Conservation (phyloP, 371 early-diverging fungal genomes). For the Aphelidium insulamus region DNA sequence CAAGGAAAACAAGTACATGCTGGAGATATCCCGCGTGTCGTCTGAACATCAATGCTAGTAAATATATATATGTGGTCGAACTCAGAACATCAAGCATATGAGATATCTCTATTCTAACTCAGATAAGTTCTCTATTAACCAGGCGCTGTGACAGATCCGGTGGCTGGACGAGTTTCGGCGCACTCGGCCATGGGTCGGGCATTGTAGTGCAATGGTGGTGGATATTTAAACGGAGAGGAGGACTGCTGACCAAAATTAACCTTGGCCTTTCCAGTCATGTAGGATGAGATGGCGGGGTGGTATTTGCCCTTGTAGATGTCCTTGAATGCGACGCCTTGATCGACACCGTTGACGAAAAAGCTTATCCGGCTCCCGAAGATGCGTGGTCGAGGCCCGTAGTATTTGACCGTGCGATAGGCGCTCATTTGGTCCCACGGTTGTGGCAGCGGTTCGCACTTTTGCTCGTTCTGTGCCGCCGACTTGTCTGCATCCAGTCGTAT, state of each 20-base stretch:
- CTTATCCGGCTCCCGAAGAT: slow-evolving; percentile 19
- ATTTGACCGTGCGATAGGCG: background rate
- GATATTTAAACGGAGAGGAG: slow-evolving; percentile 24
- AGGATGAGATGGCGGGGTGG: slow-evolving; percentile 37
- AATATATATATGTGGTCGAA: too few species aligned
- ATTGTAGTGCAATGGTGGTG: slow-evolving; percentile 16
- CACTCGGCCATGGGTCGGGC: background rate
- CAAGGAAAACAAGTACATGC: too few species aligned
- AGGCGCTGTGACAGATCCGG: too few species aligned
- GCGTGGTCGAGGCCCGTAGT: slow-evolving; percentile 8
- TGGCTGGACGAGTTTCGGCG: too few species aligned
- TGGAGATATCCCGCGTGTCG: too few species aligned
- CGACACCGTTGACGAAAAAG: slow-evolving; percentile 33
- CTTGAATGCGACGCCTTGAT: slow-evolving; percentile 32
- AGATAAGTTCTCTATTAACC: too few species aligned
- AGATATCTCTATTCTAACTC: too few species aligned
- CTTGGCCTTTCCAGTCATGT: slow-evolving; percentile 23
- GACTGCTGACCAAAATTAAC: slow-evolving; percentile 37
- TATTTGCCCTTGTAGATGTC: slow-evolving; percentile 37
- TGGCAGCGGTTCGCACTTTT: slow-evolving; percentile 8
- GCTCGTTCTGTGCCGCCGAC: slow-evolving; percentile 10
- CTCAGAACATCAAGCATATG: too few species aligned
- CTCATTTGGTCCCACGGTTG: background rate
- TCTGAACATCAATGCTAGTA: too few species aligned
- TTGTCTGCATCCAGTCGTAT: slow-evolving; percentile 16